Conservation (phyloP, 2,329 filamentous ascomycete genomes). For the Davidsoniella eucalypti region DNA sequence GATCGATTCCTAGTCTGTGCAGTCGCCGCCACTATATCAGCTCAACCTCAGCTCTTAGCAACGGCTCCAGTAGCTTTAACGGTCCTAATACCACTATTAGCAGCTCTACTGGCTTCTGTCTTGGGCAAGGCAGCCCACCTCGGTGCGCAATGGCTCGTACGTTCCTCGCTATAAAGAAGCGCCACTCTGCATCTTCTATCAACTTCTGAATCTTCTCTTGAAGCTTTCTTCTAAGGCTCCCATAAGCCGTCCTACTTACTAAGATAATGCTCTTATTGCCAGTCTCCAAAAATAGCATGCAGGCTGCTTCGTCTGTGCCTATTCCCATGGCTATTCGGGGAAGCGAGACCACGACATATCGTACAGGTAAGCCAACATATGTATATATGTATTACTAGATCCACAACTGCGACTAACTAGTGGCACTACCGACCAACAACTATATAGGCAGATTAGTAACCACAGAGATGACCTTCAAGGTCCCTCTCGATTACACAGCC, state of each 20-base stretch:
- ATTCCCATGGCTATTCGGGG: conserved; percentile 7
- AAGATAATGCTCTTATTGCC: neutral
- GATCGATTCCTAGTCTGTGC: too few species aligned
- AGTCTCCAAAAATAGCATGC: neutral
- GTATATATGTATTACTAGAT: neutral
- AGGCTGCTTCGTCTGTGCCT: neutral
- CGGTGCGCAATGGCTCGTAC: conserved; percentile 1
- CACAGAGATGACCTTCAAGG: conserved; percentile 73
- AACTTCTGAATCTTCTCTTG: neutral
- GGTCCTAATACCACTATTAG: too few species aligned
- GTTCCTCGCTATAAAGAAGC: neutral
- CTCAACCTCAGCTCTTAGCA: too few species aligned
- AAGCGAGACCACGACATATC: conserved; percentile 7
- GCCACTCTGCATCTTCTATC: neutral
- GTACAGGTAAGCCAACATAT: conserved; percentile 1
- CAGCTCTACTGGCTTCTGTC: neutral
- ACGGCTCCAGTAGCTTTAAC: neutral
- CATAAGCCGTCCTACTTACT: neutral
- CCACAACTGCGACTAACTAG: neutral
- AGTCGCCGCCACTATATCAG: too few species aligned
- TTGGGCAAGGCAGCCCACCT: conserved; percentile 1
- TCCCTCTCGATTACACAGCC: conserved; percentile 57
- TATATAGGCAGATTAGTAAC: conserved; percentile 52
- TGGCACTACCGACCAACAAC: neutral
- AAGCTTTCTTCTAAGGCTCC: neutral